These are phyloP conservation scores for Solanum chmielewskii DNA, from an alignment of 257 asterid genomes.

Conservation along the genomic window DNA sequence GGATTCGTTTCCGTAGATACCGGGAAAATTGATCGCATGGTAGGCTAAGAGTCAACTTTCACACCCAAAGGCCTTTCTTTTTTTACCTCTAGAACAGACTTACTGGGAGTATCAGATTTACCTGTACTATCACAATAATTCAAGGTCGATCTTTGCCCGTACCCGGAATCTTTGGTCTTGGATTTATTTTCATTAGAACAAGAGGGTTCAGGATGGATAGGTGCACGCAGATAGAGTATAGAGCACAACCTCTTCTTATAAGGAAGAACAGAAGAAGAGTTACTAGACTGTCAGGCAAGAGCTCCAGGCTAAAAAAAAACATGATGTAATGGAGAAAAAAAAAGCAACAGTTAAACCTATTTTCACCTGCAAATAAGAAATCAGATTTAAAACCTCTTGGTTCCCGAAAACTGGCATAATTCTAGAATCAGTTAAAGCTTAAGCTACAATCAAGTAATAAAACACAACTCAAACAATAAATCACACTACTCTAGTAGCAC, in stretches of 20 bases:
- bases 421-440: neutral
- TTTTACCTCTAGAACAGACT: slow-evolving; percentile 11
- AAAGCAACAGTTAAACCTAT: neutral
- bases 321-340: neutral
- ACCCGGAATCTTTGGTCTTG: slow-evolving; percentile 9
- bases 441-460: neutral
- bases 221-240: slow-evolving; percentile 28
- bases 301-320: slow-evolving; percentile 35
- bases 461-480: slow-evolving; percentile 2
- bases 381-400: neutral
- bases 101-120: slow-evolving; percentile 19
- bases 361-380: neutral
- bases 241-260: slow-evolving; percentile 64
- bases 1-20: slow-evolving; percentile 12
- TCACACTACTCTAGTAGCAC: neutral
- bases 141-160: slow-evolving; percentile 7
- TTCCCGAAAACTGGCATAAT: neutral
- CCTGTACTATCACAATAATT: slow-evolving; percentile 7
- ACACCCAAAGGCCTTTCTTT: slow-evolving; percentile 12
- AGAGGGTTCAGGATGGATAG: slow-evolving; percentile 28
- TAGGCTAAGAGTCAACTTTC: slow-evolving; percentile 4
- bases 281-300: slow-evolving; percentile 29
- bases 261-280: slow-evolving; percentile 45
- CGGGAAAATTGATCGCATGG: slow-evolving; percentile 7
- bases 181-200: slow-evolving; percentile 9